Conservation (phyloP, 176 grass and related monocot genomes). For the Elymus sibiricus region DNA sequence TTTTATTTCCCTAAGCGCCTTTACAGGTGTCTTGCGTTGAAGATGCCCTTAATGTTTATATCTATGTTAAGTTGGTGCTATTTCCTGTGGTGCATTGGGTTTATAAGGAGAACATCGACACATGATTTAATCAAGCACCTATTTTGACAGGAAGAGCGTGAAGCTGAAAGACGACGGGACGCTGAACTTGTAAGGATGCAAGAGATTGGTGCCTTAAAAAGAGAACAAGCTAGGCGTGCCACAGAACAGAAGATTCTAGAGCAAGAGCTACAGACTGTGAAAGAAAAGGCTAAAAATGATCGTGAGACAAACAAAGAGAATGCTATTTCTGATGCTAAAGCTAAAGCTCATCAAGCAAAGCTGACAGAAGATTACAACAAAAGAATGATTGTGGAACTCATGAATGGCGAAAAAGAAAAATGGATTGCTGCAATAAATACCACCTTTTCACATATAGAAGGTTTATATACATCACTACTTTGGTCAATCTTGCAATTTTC, state of each 20-base stretch:
- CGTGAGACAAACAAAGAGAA: constrained; percentile 37
- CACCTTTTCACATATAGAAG: constrained; percentile 95
- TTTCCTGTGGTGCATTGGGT: neutral
- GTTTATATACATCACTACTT: constrained; percentile 19
- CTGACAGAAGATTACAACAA: constrained; percentile 54
- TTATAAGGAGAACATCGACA: neutral
- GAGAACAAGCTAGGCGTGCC: constrained; percentile 64
- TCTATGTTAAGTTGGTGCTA: constrained; percentile 2
- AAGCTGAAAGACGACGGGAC: constrained; percentile 60
- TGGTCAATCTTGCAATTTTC: neutral
- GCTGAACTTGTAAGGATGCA: constrained; percentile 93
- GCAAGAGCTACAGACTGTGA: constrained; percentile 45
- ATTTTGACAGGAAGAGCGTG: constrained; percentile 63
- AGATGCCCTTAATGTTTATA: neutral
- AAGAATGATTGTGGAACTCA: constrained; percentile 49
- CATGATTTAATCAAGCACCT: constrained; percentile 7
- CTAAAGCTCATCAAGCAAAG: constrained; percentile 32
- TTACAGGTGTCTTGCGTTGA: no score
- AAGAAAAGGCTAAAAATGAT: constrained; percentile 52
- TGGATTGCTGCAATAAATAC: constrained; percentile 91
- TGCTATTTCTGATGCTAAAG: constrained; percentile 55
- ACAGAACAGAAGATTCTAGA: constrained; percentile 71
- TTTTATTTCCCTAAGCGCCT: no score
- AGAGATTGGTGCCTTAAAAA: constrained; percentile 59
- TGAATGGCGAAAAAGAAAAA: constrained; percentile 81